Conservation (phyloP, 305 asterid genomes). For the Rubia balearica region DNA sequence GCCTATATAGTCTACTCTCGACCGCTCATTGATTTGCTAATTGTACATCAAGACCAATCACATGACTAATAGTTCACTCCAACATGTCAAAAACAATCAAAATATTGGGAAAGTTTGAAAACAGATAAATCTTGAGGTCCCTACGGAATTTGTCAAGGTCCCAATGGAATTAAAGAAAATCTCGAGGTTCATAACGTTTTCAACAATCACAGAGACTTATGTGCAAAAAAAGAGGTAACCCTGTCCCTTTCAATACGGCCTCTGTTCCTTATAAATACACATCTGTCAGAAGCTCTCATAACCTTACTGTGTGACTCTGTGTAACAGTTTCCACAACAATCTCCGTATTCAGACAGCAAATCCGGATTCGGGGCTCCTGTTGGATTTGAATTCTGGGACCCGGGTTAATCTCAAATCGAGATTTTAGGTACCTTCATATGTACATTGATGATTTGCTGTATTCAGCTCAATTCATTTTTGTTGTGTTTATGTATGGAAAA, state of each 20-base stretch:
- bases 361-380: slow-evolving; percentile 6
- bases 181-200: slow-evolving; percentile 6
- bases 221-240: background rate
- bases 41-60: background rate
- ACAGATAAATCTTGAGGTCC: background rate
- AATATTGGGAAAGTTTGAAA: background rate
- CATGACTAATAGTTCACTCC: background rate
- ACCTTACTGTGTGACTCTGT: slow-evolving; percentile 8
- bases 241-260: background rate
- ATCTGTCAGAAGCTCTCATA: background rate
- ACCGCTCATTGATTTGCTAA: background rate
- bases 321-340: background rate
- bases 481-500: background rate
- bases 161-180: slow-evolving; percentile 23
- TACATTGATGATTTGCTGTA: slow-evolving; percentile 16
- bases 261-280: slow-evolving; percentile 22
- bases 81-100: background rate
- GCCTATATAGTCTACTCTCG: too few relatives aligned
- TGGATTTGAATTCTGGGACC: background rate
- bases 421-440: slow-evolving; percentile 18
- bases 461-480: slow-evolving; percentile 6
- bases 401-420: slow-evolving; percentile 8
- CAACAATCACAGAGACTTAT: background rate
- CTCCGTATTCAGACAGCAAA: slow-evolving; percentile 2
- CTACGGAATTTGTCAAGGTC: slow-evolving; percentile 12